phyloP scores from a whole-genome alignment of 129 eudicot species.

The Ambrosia trifida region DNA sequence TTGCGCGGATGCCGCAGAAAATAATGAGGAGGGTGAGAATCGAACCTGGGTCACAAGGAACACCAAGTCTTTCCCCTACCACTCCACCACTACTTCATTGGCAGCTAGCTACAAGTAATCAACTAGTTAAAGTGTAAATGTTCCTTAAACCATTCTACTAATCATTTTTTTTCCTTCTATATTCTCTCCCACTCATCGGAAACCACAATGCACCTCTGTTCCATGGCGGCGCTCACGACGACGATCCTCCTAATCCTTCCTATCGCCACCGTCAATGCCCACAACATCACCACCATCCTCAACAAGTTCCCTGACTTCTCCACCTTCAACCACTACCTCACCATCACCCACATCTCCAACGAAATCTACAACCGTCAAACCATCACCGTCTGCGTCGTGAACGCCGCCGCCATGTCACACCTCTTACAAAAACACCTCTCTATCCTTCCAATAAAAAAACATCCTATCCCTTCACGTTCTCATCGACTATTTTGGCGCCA shows the following conservation, averaged over 20 bases:
- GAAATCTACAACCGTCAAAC: conserved; percentile 80
- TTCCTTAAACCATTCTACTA: conserved; percentile 14
- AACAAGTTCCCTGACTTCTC: conserved; percentile 69
- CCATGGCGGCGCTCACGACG: conserved; percentile 38
- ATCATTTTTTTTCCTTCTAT: conserved; percentile 5
- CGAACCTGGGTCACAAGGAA: too few species aligned
- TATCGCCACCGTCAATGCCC: conserved; percentile 35
- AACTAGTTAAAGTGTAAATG: too few species aligned
- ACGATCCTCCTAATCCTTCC: conserved; percentile 32
- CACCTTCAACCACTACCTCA: conserved; percentile 82
- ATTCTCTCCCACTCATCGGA: background rate
- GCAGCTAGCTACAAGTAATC: too few species aligned
- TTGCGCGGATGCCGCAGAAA: too few species aligned
- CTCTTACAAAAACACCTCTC: conserved; percentile 56
- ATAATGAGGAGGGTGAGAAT: too few species aligned
- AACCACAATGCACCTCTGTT: conserved; percentile 56
- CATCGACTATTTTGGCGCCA: conserved; percentile 85
- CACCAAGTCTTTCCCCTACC: too few species aligned
- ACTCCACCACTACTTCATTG: too few species aligned
- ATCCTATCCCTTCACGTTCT: conserved; percentile 77
- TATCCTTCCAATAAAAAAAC: conserved; percentile 55
- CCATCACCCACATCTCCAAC: conserved; percentile 75
- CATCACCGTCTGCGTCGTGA: conserved; percentile 83
- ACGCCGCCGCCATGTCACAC: conserved; percentile 71
- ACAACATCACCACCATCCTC: conserved; percentile 80